Evolutionary conservation across 1,139 yeast genomes (phyloP), one percentile per base, ranked within the genome.

Genomic region (Geotrichum macrosporum): DNA sequence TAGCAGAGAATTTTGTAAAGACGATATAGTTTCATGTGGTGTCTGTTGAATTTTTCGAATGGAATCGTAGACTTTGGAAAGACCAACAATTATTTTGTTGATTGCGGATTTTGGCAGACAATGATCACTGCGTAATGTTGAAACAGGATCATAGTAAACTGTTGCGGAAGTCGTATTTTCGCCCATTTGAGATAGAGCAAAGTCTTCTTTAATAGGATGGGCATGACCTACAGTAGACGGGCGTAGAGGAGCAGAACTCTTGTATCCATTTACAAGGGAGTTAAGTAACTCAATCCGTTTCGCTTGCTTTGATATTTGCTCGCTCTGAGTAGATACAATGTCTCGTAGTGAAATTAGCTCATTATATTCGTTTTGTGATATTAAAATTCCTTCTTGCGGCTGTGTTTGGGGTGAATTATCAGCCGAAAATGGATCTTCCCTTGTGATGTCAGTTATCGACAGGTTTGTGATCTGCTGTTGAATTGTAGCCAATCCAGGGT

Each of bases 21-120:
- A 21, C n/a, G 35, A 35, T n/a, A 46, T 35, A 4, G 38, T 16
- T 12, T 40, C 38, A 5, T 16, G 35, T 12, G 45, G 42, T 16
- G 41, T 35, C 5, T 42, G 45, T 12, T 16, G 42, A 5, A 36
- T 21, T 29, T 41, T 42, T 16, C 39, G 33, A 10, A 35, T 20
- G 2, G 42, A 29, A 16, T 46, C 49, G 24, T 46, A 46, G n/a
- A 46, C 26, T 32, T 39, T 32, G 9, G 45, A 31, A 20, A 46
- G 24, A 4, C 38, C 42, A 16, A 31, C 21, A 6, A 33, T 37
- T 3, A 21, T 26, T 1, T 32, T 18, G 16, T 39, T n/a, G n/a
- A 37, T 18, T 10, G 12, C 4, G 3, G 21, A 18, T 12, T 27
- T 22, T 33, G 6, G 6, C 5, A 8, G 6, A 8, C 10, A 10